Conservation (phyloP, 2,329 filamentous ascomycete genomes). For the Ascochyta lentis region DNA sequence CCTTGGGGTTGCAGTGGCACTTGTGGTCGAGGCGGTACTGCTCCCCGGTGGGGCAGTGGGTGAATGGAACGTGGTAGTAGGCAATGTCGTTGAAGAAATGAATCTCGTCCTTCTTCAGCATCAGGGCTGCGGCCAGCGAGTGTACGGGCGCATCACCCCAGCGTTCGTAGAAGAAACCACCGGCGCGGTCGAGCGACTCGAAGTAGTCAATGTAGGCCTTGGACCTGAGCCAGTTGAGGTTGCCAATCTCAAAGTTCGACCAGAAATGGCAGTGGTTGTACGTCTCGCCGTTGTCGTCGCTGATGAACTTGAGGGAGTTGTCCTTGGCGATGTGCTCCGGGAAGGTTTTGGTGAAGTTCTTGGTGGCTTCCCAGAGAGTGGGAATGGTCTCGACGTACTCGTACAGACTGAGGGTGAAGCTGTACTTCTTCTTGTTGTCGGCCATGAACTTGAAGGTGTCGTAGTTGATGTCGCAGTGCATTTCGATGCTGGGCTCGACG, state of each 20-base stretch:
- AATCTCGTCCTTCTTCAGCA: conserved; percentile 90
- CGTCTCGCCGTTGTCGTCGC: conserved; percentile 85
- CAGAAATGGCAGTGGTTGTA: conserved; percentile 99
- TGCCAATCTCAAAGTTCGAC: conserved; percentile 99
- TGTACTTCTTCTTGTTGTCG: conserved; percentile 97
- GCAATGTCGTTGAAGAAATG: conserved; percentile 99
- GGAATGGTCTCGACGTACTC: conserved; percentile 97
- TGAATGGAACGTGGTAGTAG: conserved; percentile 98
- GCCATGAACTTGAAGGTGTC: conserved; percentile 97
- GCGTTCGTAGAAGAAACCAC: conserved; percentile 98
- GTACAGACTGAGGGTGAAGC: conserved; percentile 92
- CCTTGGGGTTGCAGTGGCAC: conserved; percentile 92
- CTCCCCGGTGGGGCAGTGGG: conserved; percentile 93
- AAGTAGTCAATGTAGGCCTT: conserved; percentile 92
- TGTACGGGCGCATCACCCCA: conserved; percentile 98
- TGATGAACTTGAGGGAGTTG: conserved; percentile 91
- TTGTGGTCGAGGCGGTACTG: conserved; percentile 81
- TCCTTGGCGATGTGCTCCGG: conserved; percentile 84
- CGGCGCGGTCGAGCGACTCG: conserved; percentile 82
- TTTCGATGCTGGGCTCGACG: conserved; percentile 94
- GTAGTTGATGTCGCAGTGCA: conserved; percentile 94
- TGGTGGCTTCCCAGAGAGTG: conserved; percentile 92
- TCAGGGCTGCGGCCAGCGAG: conserved; percentile 88
- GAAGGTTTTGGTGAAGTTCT: conserved; percentile 90
- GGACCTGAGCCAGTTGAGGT: conserved; percentile 90